Evolutionary conservation across 2,329 filamentous ascomycete genomes (phyloP), one percentile per base, ranked within the genome.

Genomic region (Epichloe festucae): DNA sequence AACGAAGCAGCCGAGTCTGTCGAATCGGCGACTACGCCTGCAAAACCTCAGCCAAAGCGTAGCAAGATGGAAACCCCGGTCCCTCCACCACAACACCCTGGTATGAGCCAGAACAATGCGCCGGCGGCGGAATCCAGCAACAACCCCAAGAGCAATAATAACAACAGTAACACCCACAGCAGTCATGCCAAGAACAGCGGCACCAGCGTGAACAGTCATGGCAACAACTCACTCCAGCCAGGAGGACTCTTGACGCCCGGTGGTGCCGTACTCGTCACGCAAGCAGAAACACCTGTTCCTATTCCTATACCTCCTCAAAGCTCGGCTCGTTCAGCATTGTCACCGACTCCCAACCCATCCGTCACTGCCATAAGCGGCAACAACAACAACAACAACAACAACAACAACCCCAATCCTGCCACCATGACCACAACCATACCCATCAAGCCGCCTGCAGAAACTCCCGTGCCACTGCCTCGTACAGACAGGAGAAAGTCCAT

Each of bases 11-110:
- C 61, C 3, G 65, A 66, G 49, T 56, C 51, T 7, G 49, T 54
- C 4, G 66, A 67, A 17, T 27, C 19, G 31, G 40, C 21, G 23
- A 54, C 58, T 40, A 59, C 62, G 17, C 58, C 64, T 4, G 51
- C 61, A n/a, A 67, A 63, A 36, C 73, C 73, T 34, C 69, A 67
- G 52, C 52, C 66, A 27, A 80, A 80, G 60, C 72, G 76, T 36
- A 73, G 67, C 55, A 80, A 79, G 62, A 78, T 73, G 23, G 77
- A 80, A 62, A 80, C 77, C 14, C 77, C 77, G 11, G 70, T 79
- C 34, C 76, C 73, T 47, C 71, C 71, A 42, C 70, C 70, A 14
- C 65, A 68, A 27, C 69, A 70, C 36, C 63, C 59, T 31, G 58
- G 57, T 21, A 57, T 65, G 42, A 61, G 53, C 40, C 57, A 64